These are phyloP conservation scores for Plantago ovata DNA, from an alignment of 257 asterid genomes.

Conservation along the genomic window DNA sequence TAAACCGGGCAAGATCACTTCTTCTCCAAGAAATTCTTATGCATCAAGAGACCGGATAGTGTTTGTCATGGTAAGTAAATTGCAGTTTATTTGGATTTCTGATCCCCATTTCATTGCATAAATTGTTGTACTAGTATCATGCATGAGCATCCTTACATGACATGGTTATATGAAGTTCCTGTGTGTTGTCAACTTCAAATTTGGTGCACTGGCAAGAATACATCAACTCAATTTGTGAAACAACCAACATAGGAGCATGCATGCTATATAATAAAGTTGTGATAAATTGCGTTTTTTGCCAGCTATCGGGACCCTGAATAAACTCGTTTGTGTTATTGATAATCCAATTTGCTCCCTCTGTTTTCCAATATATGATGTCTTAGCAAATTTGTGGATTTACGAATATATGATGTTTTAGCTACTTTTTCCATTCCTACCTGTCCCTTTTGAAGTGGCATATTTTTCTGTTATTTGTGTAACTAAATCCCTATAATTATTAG, in stretches of 20 bases:
- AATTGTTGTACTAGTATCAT: slow-evolving; percentile 5
- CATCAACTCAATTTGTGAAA: not conserved
- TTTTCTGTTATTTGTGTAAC: too few relatives aligned
- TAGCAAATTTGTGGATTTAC: too few relatives aligned
- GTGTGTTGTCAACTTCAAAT: not conserved
- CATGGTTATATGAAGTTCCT: not conserved
- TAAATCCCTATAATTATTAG: too few relatives aligned
- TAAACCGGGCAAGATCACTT: slow-evolving; percentile 64
- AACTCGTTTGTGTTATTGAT: too few relatives aligned
- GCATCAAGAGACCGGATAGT: slow-evolving; percentile 26
- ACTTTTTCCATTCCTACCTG: too few relatives aligned
- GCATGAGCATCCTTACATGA: not conserved
- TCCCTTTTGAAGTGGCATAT: too few relatives aligned
- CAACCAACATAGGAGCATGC: not conserved
- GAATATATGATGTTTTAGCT: too few relatives aligned
- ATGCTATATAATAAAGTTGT: not conserved
- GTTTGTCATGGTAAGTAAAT: slow-evolving; percentile 19
- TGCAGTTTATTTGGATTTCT: slow-evolving; percentile 4
- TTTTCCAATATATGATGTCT: too few relatives aligned
- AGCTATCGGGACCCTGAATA: too few relatives aligned
- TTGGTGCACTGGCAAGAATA: not conserved
- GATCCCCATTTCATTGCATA: not conserved
- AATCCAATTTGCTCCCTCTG: too few relatives aligned
- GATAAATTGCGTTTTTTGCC: not conserved
- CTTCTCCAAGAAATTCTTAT: slow-evolving; percentile 49